Percentiles rank a stretch among this genome's conserved stretches.
Conservation (phyloP, 768 basidiomycete species). For the Suillus ampliporus region DNA sequence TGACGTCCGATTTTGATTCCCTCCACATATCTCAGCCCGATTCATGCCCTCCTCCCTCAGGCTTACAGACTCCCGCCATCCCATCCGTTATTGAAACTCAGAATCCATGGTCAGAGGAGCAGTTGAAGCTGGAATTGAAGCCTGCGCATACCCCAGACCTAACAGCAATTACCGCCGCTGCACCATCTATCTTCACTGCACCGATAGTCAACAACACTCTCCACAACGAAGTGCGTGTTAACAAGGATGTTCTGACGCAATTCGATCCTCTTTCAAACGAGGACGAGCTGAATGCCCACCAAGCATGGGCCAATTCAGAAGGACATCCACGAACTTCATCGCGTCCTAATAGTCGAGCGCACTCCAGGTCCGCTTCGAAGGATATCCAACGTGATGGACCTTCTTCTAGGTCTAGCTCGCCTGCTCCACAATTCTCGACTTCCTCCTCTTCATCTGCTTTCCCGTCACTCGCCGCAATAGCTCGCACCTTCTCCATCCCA, state of each 20-base stretch:
- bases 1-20: constrained; percentile 6
- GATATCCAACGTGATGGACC: constrained; percentile 12
- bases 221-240: constrained; percentile 23
- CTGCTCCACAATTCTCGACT: constrained; percentile 22
- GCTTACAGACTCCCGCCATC: not conserved
- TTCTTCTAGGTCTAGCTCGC: constrained; percentile 28
- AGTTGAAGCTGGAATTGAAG: constrained; percentile 15
- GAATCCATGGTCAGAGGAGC: constrained; percentile 29
- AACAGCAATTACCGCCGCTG: constrained; percentile 46
- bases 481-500: constrained; percentile 66
- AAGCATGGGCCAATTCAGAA: constrained; percentile 69
- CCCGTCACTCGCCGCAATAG: constrained; percentile 68
- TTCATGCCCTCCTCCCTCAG: constrained; percentile 3
- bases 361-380: constrained; percentile 17
- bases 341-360: constrained; percentile 9
- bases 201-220: constrained; percentile 12
- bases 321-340: constrained; percentile 57
- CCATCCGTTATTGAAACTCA: constrained; percentile 5
- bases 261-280: constrained; percentile 70
- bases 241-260: constrained; percentile 55
- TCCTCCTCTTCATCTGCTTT: constrained; percentile 45
- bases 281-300: constrained; percentile 63
- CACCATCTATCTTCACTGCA: constrained; percentile 40
- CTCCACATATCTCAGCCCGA: constrained; percentile 3
- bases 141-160: constrained; percentile 47